Percentiles rank a stretch among this genome's conserved stretches.
These are phyloP conservation scores for Hypoxylon cercidicola DNA, from an alignment of 495 filamentous ascomycete species.

Conservation along the genomic window DNA sequence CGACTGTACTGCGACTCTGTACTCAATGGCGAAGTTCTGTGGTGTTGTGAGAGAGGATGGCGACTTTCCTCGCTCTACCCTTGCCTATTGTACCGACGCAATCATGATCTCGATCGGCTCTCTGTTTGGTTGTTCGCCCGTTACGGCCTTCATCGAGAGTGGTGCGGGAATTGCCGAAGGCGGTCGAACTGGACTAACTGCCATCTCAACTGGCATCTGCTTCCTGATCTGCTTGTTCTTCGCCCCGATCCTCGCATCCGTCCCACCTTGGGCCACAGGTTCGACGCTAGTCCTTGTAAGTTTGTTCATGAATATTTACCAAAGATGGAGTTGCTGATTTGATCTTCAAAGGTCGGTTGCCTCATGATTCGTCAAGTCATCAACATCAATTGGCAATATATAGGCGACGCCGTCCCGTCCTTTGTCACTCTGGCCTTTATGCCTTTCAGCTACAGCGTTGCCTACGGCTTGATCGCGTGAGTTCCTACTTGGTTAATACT, in stretches of 20 bases:
- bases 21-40: constrained; percentile 84
- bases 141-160: constrained; percentile 85
- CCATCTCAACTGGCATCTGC: constrained; percentile 75
- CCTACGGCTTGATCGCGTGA: constrained; percentile 79
- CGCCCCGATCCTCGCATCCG: constrained; percentile 82
- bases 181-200: constrained; percentile 80
- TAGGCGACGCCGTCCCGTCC: constrained; percentile 78
- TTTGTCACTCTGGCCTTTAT: constrained; percentile 83
- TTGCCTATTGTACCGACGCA: constrained; percentile 61
- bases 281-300: constrained; percentile 79
- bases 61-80: constrained; percentile 72
- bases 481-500: constrained; percentile 24
- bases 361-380: constrained; percentile 67
- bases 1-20: constrained; percentile 71
- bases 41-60: constrained; percentile 58
- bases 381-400: constrained; percentile 64
- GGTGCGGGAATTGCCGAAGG: constrained; percentile 86
- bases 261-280: constrained; percentile 86
- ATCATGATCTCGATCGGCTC: constrained; percentile 84
- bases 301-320: not conserved
- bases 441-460: constrained; percentile 84
- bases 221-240: constrained; percentile 86
- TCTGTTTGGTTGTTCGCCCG: constrained; percentile 77
- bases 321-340: constrained; percentile 15
- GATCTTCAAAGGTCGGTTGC: constrained; percentile 57